A percentile compares a stretch with the other conserved stretches of the same genome.
Evolutionary conservation across 139 green algal species (phyloP).

Genomic region (Dunaliella sp.): DNA sequence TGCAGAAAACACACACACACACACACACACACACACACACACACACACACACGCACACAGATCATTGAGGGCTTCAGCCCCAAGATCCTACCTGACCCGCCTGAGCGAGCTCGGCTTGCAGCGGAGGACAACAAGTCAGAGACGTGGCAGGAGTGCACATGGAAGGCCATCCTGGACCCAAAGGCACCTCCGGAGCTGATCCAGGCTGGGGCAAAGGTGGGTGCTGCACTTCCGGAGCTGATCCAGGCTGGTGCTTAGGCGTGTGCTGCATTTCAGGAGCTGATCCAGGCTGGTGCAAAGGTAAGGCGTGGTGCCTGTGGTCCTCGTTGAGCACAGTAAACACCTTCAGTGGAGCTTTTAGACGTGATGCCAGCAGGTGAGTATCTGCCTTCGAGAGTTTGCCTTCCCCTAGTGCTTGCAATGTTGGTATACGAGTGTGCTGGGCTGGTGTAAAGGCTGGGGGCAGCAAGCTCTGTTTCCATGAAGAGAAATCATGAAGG

Average conservation of each 20-base stretch:
- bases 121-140: conserved; percentile 12
- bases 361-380: no score
- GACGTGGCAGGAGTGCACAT: conserved; percentile 24
- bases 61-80: conserved; percentile 26
- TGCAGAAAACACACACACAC: no score
- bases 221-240: background rate
- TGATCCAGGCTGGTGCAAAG: conserved; percentile 5
- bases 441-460: no score
- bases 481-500: no score
- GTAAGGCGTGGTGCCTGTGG: no score
- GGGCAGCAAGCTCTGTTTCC: no score
- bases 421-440: no score
- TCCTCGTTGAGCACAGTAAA: no score
- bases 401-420: background rate
- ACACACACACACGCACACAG: background rate
- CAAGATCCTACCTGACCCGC: conserved; percentile 15
- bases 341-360: no score
- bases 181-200: conserved; percentile 9
- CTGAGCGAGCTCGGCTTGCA: background rate
- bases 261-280: background rate
- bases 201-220: conserved; percentile 5
- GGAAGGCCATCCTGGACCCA: conserved; percentile 4
- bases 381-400: no score
- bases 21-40: background rate
- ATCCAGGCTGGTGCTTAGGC: conserved; percentile 4